These are phyloP conservation scores for Lablab purpureus DNA, from an alignment of 306 rosid genomes.

Conservation along the genomic window DNA sequence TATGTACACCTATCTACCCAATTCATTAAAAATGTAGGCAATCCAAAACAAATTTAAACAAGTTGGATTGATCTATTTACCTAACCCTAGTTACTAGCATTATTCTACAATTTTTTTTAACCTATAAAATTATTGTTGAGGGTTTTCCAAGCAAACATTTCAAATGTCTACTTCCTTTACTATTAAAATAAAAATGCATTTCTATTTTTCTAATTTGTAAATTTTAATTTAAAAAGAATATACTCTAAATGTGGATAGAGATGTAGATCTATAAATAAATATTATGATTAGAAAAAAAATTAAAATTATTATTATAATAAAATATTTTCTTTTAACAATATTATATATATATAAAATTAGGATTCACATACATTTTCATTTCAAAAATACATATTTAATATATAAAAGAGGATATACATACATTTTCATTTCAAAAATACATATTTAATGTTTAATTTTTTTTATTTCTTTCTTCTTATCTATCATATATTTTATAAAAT, in stretches of 20 bases:
- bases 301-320: not conserved
- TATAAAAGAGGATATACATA: too few relatives aligned
- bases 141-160: not conserved
- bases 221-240: not conserved
- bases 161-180: too few relatives aligned
- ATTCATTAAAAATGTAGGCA: not conserved
- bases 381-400: too few relatives aligned
- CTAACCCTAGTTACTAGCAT: not conserved
- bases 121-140: not conserved
- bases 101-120: not conserved
- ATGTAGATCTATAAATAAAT: not conserved
- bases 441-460: too few relatives aligned
- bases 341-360: too few relatives aligned
- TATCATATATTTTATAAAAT: too few relatives aligned
- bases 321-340: too few relatives aligned
- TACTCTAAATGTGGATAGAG: not conserved
- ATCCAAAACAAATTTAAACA: not conserved
- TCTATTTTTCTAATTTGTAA: not conserved
- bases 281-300: not conserved
- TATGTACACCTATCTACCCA: not conserved
- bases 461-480: too few relatives aligned
- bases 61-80: not conserved
- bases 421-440: too few relatives aligned
- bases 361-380: too few relatives aligned
- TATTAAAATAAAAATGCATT: not conserved